Percentiles rank a stretch among this genome's conserved stretches.
phyloP scores from a whole-genome alignment of 1,284 basidiomycete species.

The Blastosporella zonata region DNA sequence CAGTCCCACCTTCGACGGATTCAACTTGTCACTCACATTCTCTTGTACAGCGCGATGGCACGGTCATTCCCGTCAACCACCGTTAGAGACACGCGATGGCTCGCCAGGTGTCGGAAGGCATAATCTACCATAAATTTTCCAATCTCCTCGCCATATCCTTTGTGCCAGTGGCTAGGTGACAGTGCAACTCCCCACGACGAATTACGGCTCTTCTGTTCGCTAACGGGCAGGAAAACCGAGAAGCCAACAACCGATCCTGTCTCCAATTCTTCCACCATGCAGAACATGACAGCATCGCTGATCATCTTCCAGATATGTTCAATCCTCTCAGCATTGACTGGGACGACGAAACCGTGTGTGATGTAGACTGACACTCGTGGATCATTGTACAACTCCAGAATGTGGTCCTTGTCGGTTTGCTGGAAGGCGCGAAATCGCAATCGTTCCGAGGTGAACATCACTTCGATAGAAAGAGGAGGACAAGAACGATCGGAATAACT shows the following conservation, averaged over 20 bases:
- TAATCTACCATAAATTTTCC: conserved; percentile 30
- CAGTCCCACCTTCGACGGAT: not conserved
- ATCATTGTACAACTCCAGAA: conserved; percentile 33
- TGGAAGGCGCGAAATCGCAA: conserved; percentile 27
- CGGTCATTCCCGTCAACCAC: conserved; percentile 28
- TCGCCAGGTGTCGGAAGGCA: conserved; percentile 27
- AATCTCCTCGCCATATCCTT: conserved; percentile 32
- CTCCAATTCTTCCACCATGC: conserved; percentile 31
- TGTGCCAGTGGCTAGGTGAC: conserved; percentile 25
- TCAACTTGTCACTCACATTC: conserved; percentile 26
- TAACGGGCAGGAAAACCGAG: conserved; percentile 28
- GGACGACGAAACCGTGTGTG: conserved; percentile 27
- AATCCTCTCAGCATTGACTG: conserved; percentile 25
- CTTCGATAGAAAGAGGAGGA: not conserved
- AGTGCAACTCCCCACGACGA: conserved; percentile 27
- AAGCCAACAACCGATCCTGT: conserved; percentile 35
- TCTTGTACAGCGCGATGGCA: conserved; percentile 22
- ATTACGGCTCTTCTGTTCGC: conserved; percentile 28
- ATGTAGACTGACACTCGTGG: conserved; percentile 30
- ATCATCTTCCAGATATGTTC: conserved; percentile 27
- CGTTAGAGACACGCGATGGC: conserved; percentile 29
- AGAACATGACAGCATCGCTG: conserved; percentile 29
- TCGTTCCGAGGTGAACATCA: conserved; percentile 28
- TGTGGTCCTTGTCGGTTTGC: conserved; percentile 31
- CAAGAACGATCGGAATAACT: not conserved